These are phyloP conservation scores for Calophaca sinica DNA, from an alignment of 306 rosid species.

Conservation along the genomic window DNA sequence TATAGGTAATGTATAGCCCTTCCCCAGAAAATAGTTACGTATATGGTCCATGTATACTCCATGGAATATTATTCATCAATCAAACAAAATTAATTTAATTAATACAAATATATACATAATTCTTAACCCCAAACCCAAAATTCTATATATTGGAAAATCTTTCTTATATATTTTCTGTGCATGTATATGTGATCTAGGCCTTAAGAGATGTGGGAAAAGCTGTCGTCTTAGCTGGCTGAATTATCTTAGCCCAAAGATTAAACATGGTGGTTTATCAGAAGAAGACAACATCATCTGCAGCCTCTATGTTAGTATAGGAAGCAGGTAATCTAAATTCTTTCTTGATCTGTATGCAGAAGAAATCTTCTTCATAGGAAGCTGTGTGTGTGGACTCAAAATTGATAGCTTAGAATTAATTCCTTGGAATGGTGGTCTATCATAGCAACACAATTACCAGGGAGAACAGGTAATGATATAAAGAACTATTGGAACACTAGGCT, in stretches of 20 bases:
- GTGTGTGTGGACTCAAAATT: too few relatives aligned
- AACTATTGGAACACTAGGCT: constrained; percentile 97
- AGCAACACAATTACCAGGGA: constrained; percentile 92
- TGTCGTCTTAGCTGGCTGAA: constrained; percentile 97
- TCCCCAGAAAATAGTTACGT: constrained; percentile 89
- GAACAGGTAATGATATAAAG: constrained; percentile 96
- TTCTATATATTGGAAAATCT: background rate
- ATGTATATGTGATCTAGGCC: constrained; percentile 54
- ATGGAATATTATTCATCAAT: background rate
- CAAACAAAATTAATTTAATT: background rate
- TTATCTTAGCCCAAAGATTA: constrained; percentile 93
- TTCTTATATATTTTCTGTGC: background rate
- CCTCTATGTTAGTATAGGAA: constrained; percentile 89
- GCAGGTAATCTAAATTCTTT: constrained; percentile 68
- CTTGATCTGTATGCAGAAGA: too few relatives aligned
- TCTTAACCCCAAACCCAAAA: too few relatives aligned
- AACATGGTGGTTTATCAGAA: constrained; percentile 92
- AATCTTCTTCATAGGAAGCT: too few relatives aligned
- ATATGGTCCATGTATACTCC: background rate
- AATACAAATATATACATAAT: background rate
- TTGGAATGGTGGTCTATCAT: constrained; percentile 85
- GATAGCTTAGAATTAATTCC: background rate
- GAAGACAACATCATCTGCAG: constrained; percentile 93
- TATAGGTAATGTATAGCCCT: too few relatives aligned
- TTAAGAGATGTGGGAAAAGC: constrained; percentile 96